Base-by-base conservation (phyloP, 768 basidiomycete species). In the Mycena alexandri region DNA sequence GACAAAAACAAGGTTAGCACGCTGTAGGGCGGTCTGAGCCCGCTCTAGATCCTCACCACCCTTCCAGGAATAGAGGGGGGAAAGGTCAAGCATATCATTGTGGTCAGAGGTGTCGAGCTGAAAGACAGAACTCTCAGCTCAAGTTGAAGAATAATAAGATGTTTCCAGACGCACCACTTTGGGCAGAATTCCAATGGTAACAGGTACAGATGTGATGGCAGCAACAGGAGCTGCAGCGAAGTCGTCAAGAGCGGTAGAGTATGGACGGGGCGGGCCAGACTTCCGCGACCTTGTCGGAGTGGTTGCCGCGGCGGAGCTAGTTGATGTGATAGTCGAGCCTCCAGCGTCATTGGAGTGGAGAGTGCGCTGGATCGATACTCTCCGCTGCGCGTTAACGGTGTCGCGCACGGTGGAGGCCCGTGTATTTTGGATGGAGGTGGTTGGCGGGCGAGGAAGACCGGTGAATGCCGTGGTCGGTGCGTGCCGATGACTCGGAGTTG, bases 141-240 rank as follows among this genome's bases (percentile, higher is more conserved):
- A n/a, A n/a, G n/a, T n/a, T n/a, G n/a, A n/a, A n/a, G n/a, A n/a
- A n/a, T n/a, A n/a, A n/a, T n/a, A n/a, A n/a, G n/a, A n/a, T n/a
- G n/a, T n/a, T n/a, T n/a, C n/a, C n/a, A n/a, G 38, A 44, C 55
- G 55, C 42, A 57, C 55, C 21, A 57, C 55, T 21, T 57, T 57
- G 14, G 55, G 42, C 16, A 57, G 42, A n/a, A 57, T 43, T 9
- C 5, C 41, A 22, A 43, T 22, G 1, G 42, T 57, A 19, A 57
- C 5, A 11, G 41, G 4, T 7, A 33, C 41, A 8, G 24, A 11
- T 5, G 24, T 8, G n/a, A 7, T n/a, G n/a, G n/a, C n/a, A n/a
- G n/a, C 55, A 2, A n/a, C 41, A 5, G 41, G 2, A 0, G 25
- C 7, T 8, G 42, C 0, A 29, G 55, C 42, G 29, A 57, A 57